Base-by-base conservation (phyloP, 1,284 basidiomycete genomes). In the Ustilago vetiveriae region DNA sequence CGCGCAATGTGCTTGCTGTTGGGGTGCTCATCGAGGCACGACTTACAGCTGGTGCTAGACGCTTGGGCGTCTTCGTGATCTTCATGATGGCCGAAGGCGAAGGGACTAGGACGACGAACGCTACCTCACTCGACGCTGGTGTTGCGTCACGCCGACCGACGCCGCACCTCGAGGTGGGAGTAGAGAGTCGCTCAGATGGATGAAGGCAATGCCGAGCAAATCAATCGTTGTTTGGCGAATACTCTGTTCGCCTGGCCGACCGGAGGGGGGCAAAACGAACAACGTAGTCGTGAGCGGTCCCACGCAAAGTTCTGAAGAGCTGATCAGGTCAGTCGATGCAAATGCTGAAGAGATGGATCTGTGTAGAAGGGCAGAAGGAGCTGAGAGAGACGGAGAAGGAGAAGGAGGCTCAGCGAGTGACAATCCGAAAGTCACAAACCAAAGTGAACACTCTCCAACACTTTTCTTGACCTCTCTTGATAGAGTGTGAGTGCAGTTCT, bases 31-130 rank as follows among this genome's bases (percentile, higher is more conserved):
- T 29, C 13, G 27, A 29, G 39, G 39, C 24, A 19, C 24, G 24
- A 72, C 74, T 76, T 54, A 76, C 75, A 27, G 76, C 75, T 32
- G 74, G 65, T 14, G 78, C 76, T 33, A 79, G 71, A 49, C 78
- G 64, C 67, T 79, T 80, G 16, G 79, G 79, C 54, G 65, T 63
- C 65, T 75, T 80, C 53, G 78, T 80, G 69, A 81, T 81, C 73
- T 79, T 80, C 80, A 81, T 81, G 11, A 17, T 55, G 5, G 26
- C 13, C 6, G 22, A 4, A 1, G 29, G 29, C 17, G 6, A 10
- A n/a, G 24, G 17, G 11, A 35, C 5, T 41, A 39, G 17, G 26
- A 38, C 42, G 35, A 39, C 48, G 23, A 35, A 22, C 23, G 37
- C 47, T 30, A 35, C 27, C 39, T 39, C 53, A 19, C 29, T 11